Conservation (phyloP, 331 rosid species). For the Quercus lobata region DNA sequence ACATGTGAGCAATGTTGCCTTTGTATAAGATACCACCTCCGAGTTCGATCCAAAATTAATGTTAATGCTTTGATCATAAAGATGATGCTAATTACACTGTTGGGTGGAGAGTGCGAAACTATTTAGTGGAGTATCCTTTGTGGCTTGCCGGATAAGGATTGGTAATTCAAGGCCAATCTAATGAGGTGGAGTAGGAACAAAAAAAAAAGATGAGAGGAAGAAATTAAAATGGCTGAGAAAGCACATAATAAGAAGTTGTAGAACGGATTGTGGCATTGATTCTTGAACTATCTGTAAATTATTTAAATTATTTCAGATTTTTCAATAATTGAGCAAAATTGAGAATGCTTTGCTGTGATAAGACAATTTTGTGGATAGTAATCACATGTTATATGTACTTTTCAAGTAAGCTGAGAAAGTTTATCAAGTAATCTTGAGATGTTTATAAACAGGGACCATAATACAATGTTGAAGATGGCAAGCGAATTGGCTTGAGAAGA, state of each 20-base stretch:
- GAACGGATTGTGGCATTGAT: not conserved
- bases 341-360: too few relatives aligned
- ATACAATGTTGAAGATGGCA: too few relatives aligned
- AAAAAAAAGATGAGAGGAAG: not conserved
- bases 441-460: too few relatives aligned
- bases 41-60: too few relatives aligned
- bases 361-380: too few relatives aligned
- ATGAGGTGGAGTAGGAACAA: not conserved
- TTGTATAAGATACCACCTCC: too few relatives aligned
- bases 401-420: not conserved
- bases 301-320: not conserved
- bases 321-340: not conserved
- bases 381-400: too few relatives aligned
- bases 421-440: too few relatives aligned
- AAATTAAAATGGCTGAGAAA: not conserved
- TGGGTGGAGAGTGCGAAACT: not conserved
- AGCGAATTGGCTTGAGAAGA: too few relatives aligned
- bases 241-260: not conserved
- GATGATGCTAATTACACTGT: not conserved
- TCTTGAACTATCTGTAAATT: not conserved
- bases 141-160: not conserved
- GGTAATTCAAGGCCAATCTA: not conserved
- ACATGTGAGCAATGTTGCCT: too few relatives aligned
- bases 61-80: not conserved
- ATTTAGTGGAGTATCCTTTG: not conserved